These are phyloP conservation scores for Podochytrium sp. DNA, from an alignment of 192 early-diverging fungal species.

Conservation along the genomic window DNA sequence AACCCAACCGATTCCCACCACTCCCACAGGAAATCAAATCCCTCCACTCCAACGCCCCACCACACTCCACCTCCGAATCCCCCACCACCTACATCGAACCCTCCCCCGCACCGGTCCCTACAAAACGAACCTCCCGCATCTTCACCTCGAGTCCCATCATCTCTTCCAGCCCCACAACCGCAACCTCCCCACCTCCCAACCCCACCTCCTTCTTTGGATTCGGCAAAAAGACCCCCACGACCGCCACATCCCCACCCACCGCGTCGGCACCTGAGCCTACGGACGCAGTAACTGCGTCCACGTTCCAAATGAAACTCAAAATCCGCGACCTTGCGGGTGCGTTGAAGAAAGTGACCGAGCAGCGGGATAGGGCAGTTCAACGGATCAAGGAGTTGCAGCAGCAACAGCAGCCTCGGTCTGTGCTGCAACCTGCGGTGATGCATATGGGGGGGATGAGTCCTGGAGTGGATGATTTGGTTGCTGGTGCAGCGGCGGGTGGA, in stretches of 20 bases:
- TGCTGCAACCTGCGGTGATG: not conserved
- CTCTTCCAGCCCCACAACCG: not conserved
- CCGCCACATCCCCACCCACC: not conserved
- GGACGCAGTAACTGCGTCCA: not conserved
- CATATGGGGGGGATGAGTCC: not conserved
- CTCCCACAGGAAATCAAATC: not conserved
- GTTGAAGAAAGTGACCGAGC: constrained; percentile 34
- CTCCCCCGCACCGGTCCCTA: no score
- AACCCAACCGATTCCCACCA: not conserved
- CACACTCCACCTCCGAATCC: not conserved
- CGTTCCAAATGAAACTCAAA: constrained; percentile 41
- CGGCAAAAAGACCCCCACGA: not conserved
- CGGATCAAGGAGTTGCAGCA: constrained; percentile 31
- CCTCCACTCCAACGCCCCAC: not conserved
- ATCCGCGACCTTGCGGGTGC: constrained; percentile 40
- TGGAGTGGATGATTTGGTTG: not conserved
- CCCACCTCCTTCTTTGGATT: constrained; percentile 4
- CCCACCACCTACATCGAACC: not conserved
- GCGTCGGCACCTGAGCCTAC: not conserved
- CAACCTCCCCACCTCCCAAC: not conserved
- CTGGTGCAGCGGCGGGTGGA: not conserved
- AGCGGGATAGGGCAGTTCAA: constrained; percentile 37
- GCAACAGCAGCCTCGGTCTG: not conserved
- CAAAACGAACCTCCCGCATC: no score
- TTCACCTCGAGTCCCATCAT: no score